Evolutionary conservation across 1,284 basidiomycete genomes (phyloP).

Genomic region (Cutaneotrichosporon spelunceum): DNA sequence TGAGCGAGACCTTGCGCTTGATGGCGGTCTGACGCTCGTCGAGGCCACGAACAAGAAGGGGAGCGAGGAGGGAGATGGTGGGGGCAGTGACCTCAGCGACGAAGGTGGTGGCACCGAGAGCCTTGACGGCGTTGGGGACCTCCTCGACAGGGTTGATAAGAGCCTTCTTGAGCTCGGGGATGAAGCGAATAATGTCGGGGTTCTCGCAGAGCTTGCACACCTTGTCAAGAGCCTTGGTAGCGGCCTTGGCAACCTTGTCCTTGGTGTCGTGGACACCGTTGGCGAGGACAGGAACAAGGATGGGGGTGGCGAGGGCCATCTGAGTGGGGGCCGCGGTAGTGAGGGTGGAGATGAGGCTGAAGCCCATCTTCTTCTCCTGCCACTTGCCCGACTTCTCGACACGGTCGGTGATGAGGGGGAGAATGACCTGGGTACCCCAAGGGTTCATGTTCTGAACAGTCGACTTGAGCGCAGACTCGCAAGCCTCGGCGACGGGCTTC

Average conservation of each 20-base stretch:
- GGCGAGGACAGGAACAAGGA: conserved; percentile 90
- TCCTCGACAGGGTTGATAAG: conserved; percentile 99
- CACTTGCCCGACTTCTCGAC: conserved; percentile 97
- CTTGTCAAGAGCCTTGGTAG: conserved; percentile 21
- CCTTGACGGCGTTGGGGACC: conserved; percentile 91
- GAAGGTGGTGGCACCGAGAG: conserved; percentile 99
- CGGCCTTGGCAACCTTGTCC: conserved; percentile 84
- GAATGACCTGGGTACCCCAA: conserved; percentile 80
- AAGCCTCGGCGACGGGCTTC: conserved; percentile 64
- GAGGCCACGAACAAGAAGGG: conserved; percentile 93
- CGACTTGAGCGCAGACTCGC: conserved; percentile 77
- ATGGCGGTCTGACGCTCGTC: conserved; percentile 90
- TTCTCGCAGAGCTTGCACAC: conserved; percentile 79
- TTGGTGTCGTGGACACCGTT: conserved; percentile 99
- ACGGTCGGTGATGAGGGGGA: conserved; percentile 72
- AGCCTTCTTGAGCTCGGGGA: conserved; percentile 91
- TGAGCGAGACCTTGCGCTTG: conserved; percentile 95
- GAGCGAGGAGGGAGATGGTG: conserved; percentile 98
- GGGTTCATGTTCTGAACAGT: conserved; percentile 82
- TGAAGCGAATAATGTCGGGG: conserved; percentile 89
- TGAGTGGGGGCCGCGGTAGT: conserved; percentile 78
- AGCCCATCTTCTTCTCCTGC: conserved; percentile 94
- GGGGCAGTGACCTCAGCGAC: conserved; percentile 99
- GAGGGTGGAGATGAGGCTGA: conserved; percentile 85
- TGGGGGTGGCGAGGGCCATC: conserved; percentile 87